Evolutionary conservation across 2,329 filamentous ascomycete genomes (phyloP).

Genomic region (Ramularia endophylla): DNA sequence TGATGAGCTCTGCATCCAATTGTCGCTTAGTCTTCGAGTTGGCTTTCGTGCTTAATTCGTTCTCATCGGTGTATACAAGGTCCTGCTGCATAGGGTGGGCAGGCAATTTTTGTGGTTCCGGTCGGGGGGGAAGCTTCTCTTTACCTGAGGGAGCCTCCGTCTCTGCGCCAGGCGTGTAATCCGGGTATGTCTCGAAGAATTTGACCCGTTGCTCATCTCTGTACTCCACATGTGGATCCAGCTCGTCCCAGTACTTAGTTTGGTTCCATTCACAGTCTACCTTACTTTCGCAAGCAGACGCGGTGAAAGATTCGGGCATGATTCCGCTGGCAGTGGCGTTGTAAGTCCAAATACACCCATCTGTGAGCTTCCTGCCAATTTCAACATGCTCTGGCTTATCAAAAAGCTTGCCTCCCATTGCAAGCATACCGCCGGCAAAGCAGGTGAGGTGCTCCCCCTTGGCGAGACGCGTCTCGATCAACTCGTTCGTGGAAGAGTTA

Average conservation of each 20-base stretch:
- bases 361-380: constrained; percentile 45
- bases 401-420: constrained; percentile 48
- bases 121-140: background rate
- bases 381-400: constrained; percentile 44
- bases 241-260: constrained; percentile 37
- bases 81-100: constrained; percentile 1
- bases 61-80: constrained; percentile 2
- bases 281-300: constrained; percentile 39
- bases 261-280: constrained; percentile 40
- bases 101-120: background rate
- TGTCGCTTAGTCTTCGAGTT: constrained; percentile 9
- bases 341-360: constrained; percentile 54
- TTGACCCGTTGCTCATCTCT: constrained; percentile 17
- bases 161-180: background rate
- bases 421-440: constrained; percentile 52
- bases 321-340: constrained; percentile 45
- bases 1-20: constrained; percentile 5
- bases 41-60: background rate
- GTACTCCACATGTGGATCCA: constrained; percentile 29
- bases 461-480: constrained; percentile 33
- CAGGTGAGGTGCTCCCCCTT: constrained; percentile 49
- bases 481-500: constrained; percentile 39
- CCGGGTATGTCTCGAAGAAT: constrained; percentile 14
- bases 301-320: constrained; percentile 48
- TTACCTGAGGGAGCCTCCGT: background rate